These are phyloP conservation scores for Xylaria acuta DNA, from an alignment of 495 filamentous ascomycete species.

Conservation along the genomic window DNA sequence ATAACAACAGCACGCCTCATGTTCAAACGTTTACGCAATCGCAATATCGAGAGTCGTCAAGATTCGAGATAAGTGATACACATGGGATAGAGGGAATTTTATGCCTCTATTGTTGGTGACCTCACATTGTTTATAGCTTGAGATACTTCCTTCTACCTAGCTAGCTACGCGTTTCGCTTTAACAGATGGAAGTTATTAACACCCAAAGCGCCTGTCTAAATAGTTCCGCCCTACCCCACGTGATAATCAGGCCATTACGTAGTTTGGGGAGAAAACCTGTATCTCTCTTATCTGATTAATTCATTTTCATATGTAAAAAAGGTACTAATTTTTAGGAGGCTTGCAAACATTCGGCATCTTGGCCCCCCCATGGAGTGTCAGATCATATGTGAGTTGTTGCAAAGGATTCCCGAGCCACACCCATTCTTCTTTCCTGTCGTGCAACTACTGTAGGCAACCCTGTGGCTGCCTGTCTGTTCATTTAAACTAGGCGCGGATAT, in stretches of 20 bases:
- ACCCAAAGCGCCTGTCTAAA: neutral
- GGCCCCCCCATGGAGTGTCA: neutral
- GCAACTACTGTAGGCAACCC: neutral
- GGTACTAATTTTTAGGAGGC: neutral
- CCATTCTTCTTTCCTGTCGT: neutral
- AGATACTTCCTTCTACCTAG: neutral
- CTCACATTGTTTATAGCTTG: neutral
- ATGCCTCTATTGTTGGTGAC: neutral
- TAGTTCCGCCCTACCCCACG: neutral
- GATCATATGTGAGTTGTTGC: constrained; percentile 14
- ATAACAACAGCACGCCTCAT: neutral
- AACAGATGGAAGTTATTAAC: neutral
- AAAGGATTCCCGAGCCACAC: constrained; percentile 13
- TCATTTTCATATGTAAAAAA: constrained; percentile 8
- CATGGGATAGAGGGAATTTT: neutral
- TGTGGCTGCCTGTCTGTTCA: neutral
- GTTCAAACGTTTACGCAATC: neutral
- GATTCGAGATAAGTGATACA: neutral
- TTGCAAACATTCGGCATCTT: neutral
- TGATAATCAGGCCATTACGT: neutral
- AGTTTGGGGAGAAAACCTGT: neutral
- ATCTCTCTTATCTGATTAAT: neutral
- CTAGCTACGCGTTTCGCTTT: neutral
- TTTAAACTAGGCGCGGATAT: constrained; percentile 4
- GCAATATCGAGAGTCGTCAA: neutral